Base-by-base conservation (phyloP, 805 yeast genomes). In the Danielozyma ontarioensis region DNA sequence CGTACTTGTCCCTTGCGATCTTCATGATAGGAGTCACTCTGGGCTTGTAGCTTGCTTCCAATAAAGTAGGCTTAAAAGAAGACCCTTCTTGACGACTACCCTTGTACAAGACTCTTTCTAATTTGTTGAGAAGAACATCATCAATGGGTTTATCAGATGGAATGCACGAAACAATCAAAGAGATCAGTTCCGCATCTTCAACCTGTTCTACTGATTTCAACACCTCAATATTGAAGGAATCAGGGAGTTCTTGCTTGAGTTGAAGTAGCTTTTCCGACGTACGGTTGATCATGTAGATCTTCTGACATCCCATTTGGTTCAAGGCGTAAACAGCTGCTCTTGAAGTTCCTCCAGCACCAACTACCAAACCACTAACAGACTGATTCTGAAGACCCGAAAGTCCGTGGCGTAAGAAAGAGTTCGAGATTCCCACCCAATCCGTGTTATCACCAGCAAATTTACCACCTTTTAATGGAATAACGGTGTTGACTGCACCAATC, bases 281-380 rank as follows among this genome's bases (percentile, higher is more conserved):
- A 56, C 97, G 78, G 65, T 89, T 90, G 37, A 85, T 54, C 67
- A 90, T 68, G 63, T 78, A 87, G 39, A 90, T 84, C 45, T 69
- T 77, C 15, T 62, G 46, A 57, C 94, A 86, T 2, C 96, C 96
- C 66, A 90, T 62, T 40, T 76, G 51, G 51, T 78, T 74, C 44
- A 93, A 69, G 1, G 98, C 97, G 56, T 75, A 88, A 12, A 85
- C 77, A 0, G 97, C 97, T 27, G 98, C 96, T 50, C 96, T 74
- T 1, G 96, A 80, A 17, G 99, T 89, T 28, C 99, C 99, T 27
- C 99, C 99, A 14, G 96, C 96, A 32, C 99, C 99, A 43, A 93
- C 68, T 28, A 93, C 83, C 38, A 89, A 62, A 21, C 96, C 97
- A 36, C 72, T 62, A 10, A 70, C 64, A 3, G 41, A 45, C 12